These are phyloP conservation scores for Lablab purpureus DNA, from an alignment of 306 rosid genomes.

Conservation along the genomic window DNA sequence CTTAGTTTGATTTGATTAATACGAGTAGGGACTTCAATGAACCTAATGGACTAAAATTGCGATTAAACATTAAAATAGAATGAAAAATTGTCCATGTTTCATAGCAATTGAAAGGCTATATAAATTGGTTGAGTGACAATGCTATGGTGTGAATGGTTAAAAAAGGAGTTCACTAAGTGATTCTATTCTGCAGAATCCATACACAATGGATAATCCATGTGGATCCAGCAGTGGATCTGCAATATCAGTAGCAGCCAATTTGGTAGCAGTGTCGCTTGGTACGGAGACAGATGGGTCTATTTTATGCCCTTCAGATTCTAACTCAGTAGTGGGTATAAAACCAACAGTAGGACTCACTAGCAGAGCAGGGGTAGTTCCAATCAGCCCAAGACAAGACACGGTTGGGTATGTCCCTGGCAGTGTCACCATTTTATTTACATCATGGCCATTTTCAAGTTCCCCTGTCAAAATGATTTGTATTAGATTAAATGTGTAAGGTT, in stretches of 20 bases:
- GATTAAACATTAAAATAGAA: no score
- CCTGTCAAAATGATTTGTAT: background rate
- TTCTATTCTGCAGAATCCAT: slow-evolving; percentile 54
- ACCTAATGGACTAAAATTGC: no score
- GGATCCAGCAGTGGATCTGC: slow-evolving; percentile 77
- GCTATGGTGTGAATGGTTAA: no score
- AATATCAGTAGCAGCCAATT: slow-evolving; percentile 72
- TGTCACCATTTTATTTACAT: background rate
- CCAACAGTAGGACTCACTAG: slow-evolving; percentile 83
- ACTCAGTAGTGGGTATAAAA: slow-evolving; percentile 68
- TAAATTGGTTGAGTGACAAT: no score
- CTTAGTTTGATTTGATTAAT: no score
- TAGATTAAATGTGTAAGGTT: slow-evolving; percentile 15
- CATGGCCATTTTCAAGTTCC: no score
- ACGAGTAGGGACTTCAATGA: no score
- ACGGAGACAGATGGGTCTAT: slow-evolving; percentile 70
- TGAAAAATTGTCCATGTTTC: no score
- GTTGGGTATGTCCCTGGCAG: slow-evolving; percentile 57
- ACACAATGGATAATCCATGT: slow-evolving; percentile 54
- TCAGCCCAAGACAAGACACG: slow-evolving; percentile 69
- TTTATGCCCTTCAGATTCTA: slow-evolving; percentile 55
- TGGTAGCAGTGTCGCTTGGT: slow-evolving; percentile 65
- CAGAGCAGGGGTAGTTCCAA: slow-evolving; percentile 73
- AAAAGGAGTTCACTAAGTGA: background rate
- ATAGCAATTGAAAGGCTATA: no score